Conservation (phyloP, 306 rosid genomes). For the Alnus glutinosa region DNA sequence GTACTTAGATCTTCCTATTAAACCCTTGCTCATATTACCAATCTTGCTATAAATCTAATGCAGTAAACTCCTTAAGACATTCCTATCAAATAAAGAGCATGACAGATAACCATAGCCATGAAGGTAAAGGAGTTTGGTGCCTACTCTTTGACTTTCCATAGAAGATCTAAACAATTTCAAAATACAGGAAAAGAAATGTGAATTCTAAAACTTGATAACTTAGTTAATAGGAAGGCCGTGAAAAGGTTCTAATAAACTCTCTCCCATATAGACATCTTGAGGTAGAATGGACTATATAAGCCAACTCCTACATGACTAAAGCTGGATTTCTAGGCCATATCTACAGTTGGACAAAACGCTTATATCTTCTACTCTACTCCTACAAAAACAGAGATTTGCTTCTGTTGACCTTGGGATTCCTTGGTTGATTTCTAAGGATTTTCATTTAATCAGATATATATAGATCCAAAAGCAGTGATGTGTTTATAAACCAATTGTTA, state of each 20-base stretch:
- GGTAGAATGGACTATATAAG: background rate
- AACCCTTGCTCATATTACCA: background rate
- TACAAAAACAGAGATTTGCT: background rate
- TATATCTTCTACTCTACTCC: background rate
- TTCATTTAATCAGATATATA: background rate
- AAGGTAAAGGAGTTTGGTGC: background rate
- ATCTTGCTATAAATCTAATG: background rate
- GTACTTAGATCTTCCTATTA: background rate
- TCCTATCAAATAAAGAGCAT: background rate
- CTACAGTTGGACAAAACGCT: background rate
- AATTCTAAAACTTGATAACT: background rate
- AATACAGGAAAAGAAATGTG: background rate
- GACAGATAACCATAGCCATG: background rate
- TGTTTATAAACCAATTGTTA: background rate
- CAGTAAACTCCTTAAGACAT: slow-evolving; percentile 1
- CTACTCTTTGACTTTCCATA: background rate
- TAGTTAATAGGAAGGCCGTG: background rate
- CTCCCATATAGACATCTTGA: background rate
- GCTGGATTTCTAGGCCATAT: background rate
- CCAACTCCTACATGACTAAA: background rate
- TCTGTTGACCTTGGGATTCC: slow-evolving; percentile 1
- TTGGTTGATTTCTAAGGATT: background rate
- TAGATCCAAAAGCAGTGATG: background rate
- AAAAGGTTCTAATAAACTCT: background rate
- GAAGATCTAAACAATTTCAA: background rate